Evolutionary conservation across 805 yeast species (phyloP).

Genomic region (Allodekkera sacchari): DNA sequence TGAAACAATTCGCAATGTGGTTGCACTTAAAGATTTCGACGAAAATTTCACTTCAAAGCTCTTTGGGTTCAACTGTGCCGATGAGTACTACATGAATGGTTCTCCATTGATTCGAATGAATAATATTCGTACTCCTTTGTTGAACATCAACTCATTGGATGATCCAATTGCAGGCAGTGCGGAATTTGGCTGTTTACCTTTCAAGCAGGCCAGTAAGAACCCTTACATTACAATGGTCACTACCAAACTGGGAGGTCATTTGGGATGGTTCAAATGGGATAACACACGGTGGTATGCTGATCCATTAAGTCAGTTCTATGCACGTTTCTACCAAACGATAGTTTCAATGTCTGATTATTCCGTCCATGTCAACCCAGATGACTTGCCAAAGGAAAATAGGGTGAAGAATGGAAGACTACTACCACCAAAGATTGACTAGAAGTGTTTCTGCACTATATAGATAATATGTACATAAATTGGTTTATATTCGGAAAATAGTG

Average conservation of each 20-base stretch:
- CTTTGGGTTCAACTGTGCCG: conserved; percentile 56
- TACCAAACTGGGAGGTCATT: conserved; percentile 71
- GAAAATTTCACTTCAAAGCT: conserved; percentile 52
- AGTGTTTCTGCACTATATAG: no score
- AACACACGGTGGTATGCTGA: conserved; percentile 62
- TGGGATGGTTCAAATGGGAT: conserved; percentile 61
- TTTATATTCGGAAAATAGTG: no score
- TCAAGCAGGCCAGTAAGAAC: conserved; percentile 38
- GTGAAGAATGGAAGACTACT: no score
- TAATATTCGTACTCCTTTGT: conserved; percentile 51
- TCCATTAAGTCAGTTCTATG: conserved; percentile 36
- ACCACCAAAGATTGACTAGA: no score
- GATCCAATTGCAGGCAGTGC: conserved; percentile 62
- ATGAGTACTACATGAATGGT: conserved; percentile 57
- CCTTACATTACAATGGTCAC: conserved; percentile 53
- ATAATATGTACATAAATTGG: no score
- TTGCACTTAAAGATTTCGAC: conserved; percentile 51
- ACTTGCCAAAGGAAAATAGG: no score
- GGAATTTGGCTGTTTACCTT: conserved; percentile 37
- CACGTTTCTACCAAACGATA: conserved; percentile 18
- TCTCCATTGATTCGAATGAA: conserved; percentile 47
- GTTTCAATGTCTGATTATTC: no score
- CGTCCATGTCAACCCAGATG: no score
- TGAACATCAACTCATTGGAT: conserved; percentile 58
- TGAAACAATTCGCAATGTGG: conserved; percentile 11